Conservation (phyloP, 1,139 yeast genomes). For the Pichia sp. region DNA sequence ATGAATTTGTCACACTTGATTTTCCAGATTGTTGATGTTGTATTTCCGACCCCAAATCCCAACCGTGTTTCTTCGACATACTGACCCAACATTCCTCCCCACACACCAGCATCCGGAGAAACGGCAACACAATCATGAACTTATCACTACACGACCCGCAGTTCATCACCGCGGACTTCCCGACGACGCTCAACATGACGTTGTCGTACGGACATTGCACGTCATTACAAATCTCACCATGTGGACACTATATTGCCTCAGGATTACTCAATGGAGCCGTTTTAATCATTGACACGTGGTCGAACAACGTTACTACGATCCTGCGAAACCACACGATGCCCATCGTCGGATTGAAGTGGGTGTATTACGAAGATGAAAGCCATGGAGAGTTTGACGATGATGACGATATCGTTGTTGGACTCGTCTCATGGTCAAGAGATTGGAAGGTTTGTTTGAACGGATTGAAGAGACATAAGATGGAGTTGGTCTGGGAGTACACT, state of each 20-base stretch:
- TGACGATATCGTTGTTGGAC: conserved; percentile 14
- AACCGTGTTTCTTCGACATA: too few species aligned
- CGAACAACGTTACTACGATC: conserved; percentile 55
- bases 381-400: not conserved
- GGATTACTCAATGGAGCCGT: conserved; percentile 83
- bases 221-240: conserved; percentile 66
- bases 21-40: too few species aligned
- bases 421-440: conserved; percentile 78
- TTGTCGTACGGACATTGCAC: conserved; percentile 73
- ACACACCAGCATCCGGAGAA: too few species aligned
- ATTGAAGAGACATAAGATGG: conserved; percentile 44
- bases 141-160: conserved; percentile 89
- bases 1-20: too few species aligned
- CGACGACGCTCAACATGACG: conserved; percentile 74
- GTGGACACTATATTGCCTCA: conserved; percentile 87
- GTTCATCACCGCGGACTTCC: conserved; percentile 89
- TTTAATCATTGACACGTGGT: conserved; percentile 73
- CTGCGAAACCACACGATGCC: conserved; percentile 68
- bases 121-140: conserved; percentile 73
- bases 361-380: conserved; percentile 49
- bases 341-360: conserved; percentile 79
- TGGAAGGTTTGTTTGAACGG: conserved; percentile 89
- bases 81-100: too few species aligned
- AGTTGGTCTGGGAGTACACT: conserved; percentile 38
- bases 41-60: too few species aligned